Evolutionary conservation across 768 basidiomycete genomes (phyloP).

Genomic region (Collybia nuda): DNA sequence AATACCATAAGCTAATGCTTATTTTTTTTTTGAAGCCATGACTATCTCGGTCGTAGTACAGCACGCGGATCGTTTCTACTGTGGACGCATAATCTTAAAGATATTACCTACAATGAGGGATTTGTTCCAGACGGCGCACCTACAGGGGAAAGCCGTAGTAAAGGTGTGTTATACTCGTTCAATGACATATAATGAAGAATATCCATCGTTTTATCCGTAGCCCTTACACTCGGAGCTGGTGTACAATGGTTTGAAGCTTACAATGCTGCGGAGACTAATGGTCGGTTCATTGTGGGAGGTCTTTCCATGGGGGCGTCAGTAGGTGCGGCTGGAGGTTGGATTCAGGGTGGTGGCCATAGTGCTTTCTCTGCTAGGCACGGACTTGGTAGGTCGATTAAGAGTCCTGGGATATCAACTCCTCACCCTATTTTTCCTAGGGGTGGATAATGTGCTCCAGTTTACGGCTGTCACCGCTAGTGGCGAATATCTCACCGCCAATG

Average conservation of each 20-base stretch:
- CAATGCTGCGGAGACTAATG: constrained; percentile 32
- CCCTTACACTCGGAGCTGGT: constrained; percentile 36
- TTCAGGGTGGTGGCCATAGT: constrained; percentile 48
- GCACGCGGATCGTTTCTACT: constrained; percentile 37
- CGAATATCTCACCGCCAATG: constrained; percentile 36
- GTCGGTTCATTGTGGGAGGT: constrained; percentile 45
- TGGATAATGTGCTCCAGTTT: constrained; percentile 48
- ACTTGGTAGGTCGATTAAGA: constrained; percentile 29
- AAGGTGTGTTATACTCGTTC: background rate
- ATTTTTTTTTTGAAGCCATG: constrained; percentile 30
- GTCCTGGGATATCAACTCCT: background rate
- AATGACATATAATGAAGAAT: background rate
- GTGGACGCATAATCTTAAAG: constrained; percentile 37
- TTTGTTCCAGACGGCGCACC: constrained; percentile 33
- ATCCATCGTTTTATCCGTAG: constrained; percentile 8
- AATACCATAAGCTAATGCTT: background rate
- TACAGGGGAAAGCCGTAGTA: constrained; percentile 13
- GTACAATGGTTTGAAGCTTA: constrained; percentile 48
- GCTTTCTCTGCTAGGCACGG: constrained; percentile 37
- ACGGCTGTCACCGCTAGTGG: constrained; percentile 43
- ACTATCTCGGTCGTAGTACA: constrained; percentile 43
- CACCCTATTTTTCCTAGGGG: constrained; percentile 26
- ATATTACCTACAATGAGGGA: constrained; percentile 25
- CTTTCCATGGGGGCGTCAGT: constrained; percentile 36
- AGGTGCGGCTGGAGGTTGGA: constrained; percentile 49